Evolutionary conservation across 2,329 filamentous ascomycete species (phyloP).

Genomic region (Talaromyces marneffei): DNA sequence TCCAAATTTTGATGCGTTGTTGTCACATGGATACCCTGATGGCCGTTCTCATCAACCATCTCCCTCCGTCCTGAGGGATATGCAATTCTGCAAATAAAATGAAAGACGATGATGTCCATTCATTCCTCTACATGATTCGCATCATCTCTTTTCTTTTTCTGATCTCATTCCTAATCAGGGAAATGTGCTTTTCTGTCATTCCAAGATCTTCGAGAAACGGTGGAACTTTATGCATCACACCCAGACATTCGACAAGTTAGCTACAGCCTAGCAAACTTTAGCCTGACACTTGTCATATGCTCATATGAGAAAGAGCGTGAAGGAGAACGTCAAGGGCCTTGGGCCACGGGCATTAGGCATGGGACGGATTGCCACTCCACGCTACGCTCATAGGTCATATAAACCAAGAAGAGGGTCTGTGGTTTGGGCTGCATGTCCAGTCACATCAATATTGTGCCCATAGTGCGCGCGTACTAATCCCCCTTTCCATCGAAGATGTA

Average conservation of each 20-base stretch:
- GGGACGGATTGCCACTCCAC: constrained; percentile 9
- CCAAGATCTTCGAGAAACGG: not conserved
- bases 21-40: not conserved
- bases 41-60: not conserved
- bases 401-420: not conserved
- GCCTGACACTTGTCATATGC: constrained; percentile 3
- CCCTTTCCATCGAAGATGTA: not conserved
- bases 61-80: not conserved
- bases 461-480: not conserved
- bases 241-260: not conserved
- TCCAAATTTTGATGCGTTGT: not conserved
- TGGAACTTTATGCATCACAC: not conserved
- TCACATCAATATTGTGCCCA: constrained; percentile 1
- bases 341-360: not conserved
- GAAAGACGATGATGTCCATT: not conserved
- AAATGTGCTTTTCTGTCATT: not conserved
- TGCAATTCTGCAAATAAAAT: not conserved
- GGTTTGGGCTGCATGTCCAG: constrained; percentile 5
- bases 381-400: constrained; percentile 4
- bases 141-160: not conserved
- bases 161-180: not conserved
- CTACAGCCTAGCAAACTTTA: not conserved
- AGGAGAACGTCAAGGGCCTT: not conserved
- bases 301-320: not conserved
- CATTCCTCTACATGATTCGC: not conserved